Evolutionary conservation across 495 filamentous ascomycete genomes (phyloP).

Genomic region (Cryomyces antarcticus): DNA sequence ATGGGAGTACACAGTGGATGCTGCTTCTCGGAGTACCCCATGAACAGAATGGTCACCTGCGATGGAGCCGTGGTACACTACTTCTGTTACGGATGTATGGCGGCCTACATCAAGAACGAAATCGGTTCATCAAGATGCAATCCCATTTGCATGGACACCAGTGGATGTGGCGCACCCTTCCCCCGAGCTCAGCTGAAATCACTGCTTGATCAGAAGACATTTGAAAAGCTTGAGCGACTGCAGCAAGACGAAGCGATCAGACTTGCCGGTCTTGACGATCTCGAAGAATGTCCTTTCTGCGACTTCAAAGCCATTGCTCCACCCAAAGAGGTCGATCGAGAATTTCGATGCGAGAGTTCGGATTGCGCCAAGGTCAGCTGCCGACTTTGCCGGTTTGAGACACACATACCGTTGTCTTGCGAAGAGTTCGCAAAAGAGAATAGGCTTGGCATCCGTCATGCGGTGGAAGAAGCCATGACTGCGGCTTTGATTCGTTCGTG

Average conservation of each 20-base stretch:
- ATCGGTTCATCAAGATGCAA: conserved; percentile 44
- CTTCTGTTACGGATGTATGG: conserved; percentile 51
- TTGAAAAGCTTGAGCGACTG: conserved; percentile 40
- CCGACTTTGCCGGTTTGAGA: conserved; percentile 47
- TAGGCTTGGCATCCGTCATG: conserved; percentile 36
- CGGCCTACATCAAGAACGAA: conserved; percentile 37
- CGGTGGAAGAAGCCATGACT: conserved; percentile 69
- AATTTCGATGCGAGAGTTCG: conserved; percentile 51
- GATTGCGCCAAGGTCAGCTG: conserved; percentile 50
- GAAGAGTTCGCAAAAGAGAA: conserved; percentile 43
- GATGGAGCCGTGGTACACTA: conserved; percentile 33
- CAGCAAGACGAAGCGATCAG: conserved; percentile 49
- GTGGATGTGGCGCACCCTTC: conserved; percentile 31
- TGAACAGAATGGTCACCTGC: conserved; percentile 50
- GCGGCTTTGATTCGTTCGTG: conserved; percentile 57
- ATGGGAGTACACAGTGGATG: conserved; percentile 17
- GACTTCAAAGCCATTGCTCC: conserved; percentile 53
- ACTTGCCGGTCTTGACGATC: conserved; percentile 13
- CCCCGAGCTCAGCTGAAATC: conserved; percentile 24
- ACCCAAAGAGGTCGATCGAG: conserved; percentile 46
- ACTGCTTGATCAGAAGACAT: conserved; percentile 36
- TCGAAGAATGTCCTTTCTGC: conserved; percentile 55
- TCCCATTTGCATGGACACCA: conserved; percentile 32
- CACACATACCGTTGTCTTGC: conserved; percentile 58
- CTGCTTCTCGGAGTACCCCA: conserved; percentile 45